Base-by-base conservation (phyloP, 1,284 basidiomycete species). In the Boletellus dicymbophilus region DNA sequence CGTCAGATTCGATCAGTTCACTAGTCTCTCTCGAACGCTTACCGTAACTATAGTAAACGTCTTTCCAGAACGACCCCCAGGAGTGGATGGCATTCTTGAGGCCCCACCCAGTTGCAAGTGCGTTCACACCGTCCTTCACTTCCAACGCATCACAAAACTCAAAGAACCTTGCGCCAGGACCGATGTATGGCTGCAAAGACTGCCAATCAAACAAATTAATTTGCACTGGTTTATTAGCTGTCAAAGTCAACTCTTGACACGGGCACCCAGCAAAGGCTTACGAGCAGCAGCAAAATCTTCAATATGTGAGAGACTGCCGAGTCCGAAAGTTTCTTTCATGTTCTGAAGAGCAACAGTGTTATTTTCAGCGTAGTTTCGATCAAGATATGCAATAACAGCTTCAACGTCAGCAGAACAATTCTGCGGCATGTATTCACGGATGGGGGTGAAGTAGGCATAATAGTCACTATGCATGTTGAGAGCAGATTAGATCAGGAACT, bases 341-440 rank as follows among this genome's bases (percentile, higher is more conserved):
- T 58, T 58, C 48, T 79, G 61, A 31, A 84, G 82, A 7, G 78
- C 76, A 16, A 63, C 62, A 3, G 61, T 43, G 52, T 81, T 70
- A 1, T 72, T 72, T 6, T 67, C 67, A 1, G 67, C 69, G 56
- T 87, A 81, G 2, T 80, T 76, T 31, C 72, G 44, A 61, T 90
- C 87, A 41, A 90, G 68, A 58, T 85, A 76, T 2, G 74, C 59
- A 52, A 89, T 78, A 18, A 84, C 85, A n/a, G 76, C 77, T 61
- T 85, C 69, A 23, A 89, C 77, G 58, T 90, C 87, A 0, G 82
- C 76, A 12, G 85, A 88, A 66, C 87, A 90, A 64, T 90, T 89
- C 56, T 73, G 59, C 1, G 86, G 84, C 85, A 88, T 89, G 58
- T 81, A 72, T 54, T 81, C 72, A 11, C 80, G 77, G 53, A 87